Evolutionary conservation across 495 filamentous ascomycete species (phyloP), one percentile per base, ranked within the genome.

Genomic region (Penicillium paxilli): DNA sequence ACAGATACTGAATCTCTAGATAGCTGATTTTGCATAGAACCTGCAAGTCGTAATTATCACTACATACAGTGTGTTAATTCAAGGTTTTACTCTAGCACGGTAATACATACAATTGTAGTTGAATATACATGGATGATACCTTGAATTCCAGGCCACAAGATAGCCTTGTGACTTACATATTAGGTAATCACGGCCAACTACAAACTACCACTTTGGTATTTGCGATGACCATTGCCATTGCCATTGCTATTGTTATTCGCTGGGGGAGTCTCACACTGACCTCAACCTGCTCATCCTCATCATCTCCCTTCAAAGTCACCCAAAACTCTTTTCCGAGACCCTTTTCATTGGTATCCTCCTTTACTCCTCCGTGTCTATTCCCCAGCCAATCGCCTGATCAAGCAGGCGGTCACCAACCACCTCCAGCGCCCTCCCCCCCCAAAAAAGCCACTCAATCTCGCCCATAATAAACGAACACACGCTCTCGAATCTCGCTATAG

Each of bases 381-480:
- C 14, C 38, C 17, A 21, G 16, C 16, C 16, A 23, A 23, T 20
- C 40, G 9, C 55, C 53, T 25, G 26, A 53, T 47, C n/a, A 17
- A 44, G 60, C 42, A 60, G 60, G 63, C 63, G 63, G 63, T 66
- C 35, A 53, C 55, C 44, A 25, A 33, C 16, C 35, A 38, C 32
- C 30, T 14, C 30, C 5, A 19, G 28, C 32, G 50, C 30, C 37
- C 32, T n/a, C 32, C 45, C 55, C 33, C 44, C 41, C 45, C 53
- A 44, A 38, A 58, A 60, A 60, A 60, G 55, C 60, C 60, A 63
- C 50, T 32, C 52, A 44, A 47, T 44, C 60, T 52, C 46, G 44
- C 35, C 55, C 61, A 62, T 64, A 65, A 67, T 58, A 64, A 62
- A 50, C 51, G 55, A 64, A 45, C 49, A 51, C 44, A 58, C 48